Conservation (phyloP, 2,329 filamentous ascomycete species). For the Diplodia scrobiculata region DNA sequence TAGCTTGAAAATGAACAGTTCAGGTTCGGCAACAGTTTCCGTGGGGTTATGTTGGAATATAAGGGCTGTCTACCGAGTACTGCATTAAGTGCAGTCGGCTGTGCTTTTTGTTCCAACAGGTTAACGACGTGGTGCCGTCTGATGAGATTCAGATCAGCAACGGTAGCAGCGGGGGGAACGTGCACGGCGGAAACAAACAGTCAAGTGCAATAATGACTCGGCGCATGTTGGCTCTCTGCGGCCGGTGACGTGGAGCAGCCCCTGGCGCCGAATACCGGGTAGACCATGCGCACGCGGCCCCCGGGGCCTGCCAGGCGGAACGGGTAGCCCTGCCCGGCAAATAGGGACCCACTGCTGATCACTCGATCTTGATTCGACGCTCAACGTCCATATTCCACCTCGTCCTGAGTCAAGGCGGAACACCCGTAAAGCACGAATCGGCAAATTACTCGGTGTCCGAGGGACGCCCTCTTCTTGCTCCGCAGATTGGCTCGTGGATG, state of each 20-base stretch:
- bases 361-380: not conserved
- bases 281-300: not conserved
- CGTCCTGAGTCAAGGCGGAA: not conserved
- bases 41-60: too few relatives aligned
- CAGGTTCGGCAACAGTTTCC: not conserved
- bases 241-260: slow-evolving; percentile 2
- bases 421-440: slow-evolving; percentile 7
- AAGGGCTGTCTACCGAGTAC: too few relatives aligned
- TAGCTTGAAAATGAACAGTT: not conserved
- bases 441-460: slow-evolving; percentile 1
- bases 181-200: not conserved
- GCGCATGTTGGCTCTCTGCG: not conserved
- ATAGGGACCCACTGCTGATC: slow-evolving; percentile 10
- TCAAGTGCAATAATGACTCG: slow-evolving; percentile 3
- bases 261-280: slow-evolving; percentile 4
- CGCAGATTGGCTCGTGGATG: not conserved
- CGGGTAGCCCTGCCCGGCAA: not conserved
- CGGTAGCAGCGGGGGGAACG: not conserved
- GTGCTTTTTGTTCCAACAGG: too few relatives aligned
- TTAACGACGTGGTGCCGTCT: not conserved
- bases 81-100: too few relatives aligned
- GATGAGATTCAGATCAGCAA: slow-evolving; percentile 20
- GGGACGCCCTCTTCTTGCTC: not conserved
- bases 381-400: slow-evolving; percentile 9
- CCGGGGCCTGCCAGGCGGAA: not conserved